Base-by-base conservation (phyloP, 768 basidiomycete genomes). In the Boletus reticuloceps region DNA sequence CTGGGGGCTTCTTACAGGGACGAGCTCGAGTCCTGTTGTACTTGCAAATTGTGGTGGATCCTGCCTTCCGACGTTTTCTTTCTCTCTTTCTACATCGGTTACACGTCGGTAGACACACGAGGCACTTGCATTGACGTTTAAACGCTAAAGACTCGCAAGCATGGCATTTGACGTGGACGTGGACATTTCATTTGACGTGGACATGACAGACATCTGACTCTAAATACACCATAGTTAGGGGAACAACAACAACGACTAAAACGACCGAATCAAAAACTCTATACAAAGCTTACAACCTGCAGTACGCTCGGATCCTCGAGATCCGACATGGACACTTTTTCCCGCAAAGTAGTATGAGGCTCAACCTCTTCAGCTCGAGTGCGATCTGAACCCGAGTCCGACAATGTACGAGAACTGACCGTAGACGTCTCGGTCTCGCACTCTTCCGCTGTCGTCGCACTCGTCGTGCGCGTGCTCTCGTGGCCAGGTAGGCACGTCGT, bases 311-410 rank as follows among this genome's bases (percentile, higher is more conserved):
- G 42, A 66, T 64, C 66, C 42, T 70, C 69, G 32, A 64, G 69
- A 69, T 62, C 62, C 38, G 60, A 42, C 41, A 62, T 53, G 34
- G 42, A 50, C 48, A 61, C 59, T 62, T 69, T 69, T 51, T 66
- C 64, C 69, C 38, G 64, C 47, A 66, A 64, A 58, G 58, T 29
- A 29, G 29, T 51, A 43, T 47, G 60, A 61, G 56, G 56, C 25
- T 66, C 62, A 49, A 59, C 64, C 55, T 66, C 69, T 49, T 62
- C 69, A 32, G 54, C 43, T 40, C 45, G 55, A 36, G 69, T 69
- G 27, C 62, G 60, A 37, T 71, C 71, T 31, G 71, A 71, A 38
- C 56, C 60, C 40, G 60, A 60, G 49, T 71, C 69, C 3, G 69
- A 60, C 42, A 66, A 20, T 19, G 71, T 69, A 47, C 47, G 59